Evolutionary conservation across 805 yeast species (phyloP).

Genomic region (Hanseniaspora thailandica): DNA sequence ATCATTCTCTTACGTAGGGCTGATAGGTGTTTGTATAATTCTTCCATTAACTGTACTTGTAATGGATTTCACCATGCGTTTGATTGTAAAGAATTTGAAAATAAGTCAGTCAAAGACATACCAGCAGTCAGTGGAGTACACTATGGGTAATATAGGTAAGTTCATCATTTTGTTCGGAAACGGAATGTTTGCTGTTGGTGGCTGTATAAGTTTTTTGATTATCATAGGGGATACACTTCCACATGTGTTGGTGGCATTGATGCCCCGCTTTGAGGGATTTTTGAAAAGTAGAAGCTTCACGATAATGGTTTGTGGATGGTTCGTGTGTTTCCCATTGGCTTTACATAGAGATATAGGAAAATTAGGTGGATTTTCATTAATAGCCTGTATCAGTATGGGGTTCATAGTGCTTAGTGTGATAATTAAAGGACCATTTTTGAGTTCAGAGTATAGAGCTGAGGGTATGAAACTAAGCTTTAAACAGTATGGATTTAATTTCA

Average conservation of each 20-base stretch:
- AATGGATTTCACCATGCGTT: slow-evolving; percentile 77
- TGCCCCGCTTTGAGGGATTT: slow-evolving; percentile 34
- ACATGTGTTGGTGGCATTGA: slow-evolving; percentile 44
- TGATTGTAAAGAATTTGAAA: slow-evolving; percentile 73
- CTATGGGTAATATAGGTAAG: slow-evolving; percentile 67
- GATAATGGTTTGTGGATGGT: slow-evolving; percentile 55
- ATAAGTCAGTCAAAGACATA: slow-evolving; percentile 65
- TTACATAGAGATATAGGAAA: slow-evolving; percentile 70
- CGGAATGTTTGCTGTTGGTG: slow-evolving; percentile 87
- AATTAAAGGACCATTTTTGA: slow-evolving; percentile 56
- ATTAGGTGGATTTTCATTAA: slow-evolving; percentile 73
- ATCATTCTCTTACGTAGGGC: slow-evolving; percentile 71
- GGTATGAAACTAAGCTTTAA: slow-evolving; percentile 43
- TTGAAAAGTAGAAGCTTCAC: slow-evolving; percentile 60
- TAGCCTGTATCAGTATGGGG: slow-evolving; percentile 77
- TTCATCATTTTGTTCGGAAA: slow-evolving; percentile 59
- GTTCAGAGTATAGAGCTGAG: slow-evolving; percentile 37
- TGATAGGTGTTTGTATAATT: slow-evolving; percentile 57
- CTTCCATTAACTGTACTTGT: slow-evolving; percentile 50
- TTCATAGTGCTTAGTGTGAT: slow-evolving; percentile 65
- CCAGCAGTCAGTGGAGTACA: slow-evolving; percentile 71
- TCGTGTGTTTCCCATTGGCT: slow-evolving; percentile 73
- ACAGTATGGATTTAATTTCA: slow-evolving; percentile 20
- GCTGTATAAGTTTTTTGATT: slow-evolving; percentile 84
- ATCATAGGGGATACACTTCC: slow-evolving; percentile 94